A percentile compares a stretch with the other conserved stretches of the same genome.
Conservation (phyloP, 2,329 filamentous ascomycete genomes). For the Colletotrichum noveboracense region DNA sequence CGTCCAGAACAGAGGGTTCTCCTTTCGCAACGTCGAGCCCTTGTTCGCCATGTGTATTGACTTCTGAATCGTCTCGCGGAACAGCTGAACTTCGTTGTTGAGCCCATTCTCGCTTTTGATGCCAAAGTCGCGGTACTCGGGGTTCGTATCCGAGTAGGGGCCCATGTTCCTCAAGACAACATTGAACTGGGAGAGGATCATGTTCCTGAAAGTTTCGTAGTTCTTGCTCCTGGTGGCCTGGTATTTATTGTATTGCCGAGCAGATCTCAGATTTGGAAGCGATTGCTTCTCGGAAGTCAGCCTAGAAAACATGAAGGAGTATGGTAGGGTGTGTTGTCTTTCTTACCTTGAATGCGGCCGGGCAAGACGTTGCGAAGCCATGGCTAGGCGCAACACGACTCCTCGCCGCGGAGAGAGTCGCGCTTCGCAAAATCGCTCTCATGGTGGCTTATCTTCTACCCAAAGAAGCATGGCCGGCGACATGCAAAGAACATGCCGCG, state of each 20-base stretch:
- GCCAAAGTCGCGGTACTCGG: constrained; percentile 23
- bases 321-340: background rate
- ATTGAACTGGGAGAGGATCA: constrained; percentile 22
- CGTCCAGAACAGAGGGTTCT: constrained; percentile 62
- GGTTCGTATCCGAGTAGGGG: constrained; percentile 14
- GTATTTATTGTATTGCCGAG: background rate
- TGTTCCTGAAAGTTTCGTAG: constrained; percentile 20
- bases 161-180: constrained; percentile 15
- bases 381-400: constrained; percentile 2
- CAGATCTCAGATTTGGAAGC: background rate
- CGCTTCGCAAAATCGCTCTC: constrained; percentile 14
- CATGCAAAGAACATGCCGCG: background rate
- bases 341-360: constrained; percentile 12
- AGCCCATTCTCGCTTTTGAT: constrained; percentile 42
- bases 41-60: constrained; percentile 50
- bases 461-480: constrained; percentile 4
- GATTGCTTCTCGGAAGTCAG: background rate
- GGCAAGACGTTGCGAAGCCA: constrained; percentile 18
- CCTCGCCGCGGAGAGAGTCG: background rate
- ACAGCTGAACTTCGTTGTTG: constrained; percentile 48
- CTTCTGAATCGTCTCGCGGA: constrained; percentile 49
- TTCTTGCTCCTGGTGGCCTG: background rate
- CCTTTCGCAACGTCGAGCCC: constrained; percentile 38
- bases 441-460: constrained; percentile 7
- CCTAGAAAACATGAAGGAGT: background rate